Evolutionary conservation across 768 basidiomycete species (phyloP), one percentile per base, ranked within the genome.

Genomic region (Tylopilus sp.): DNA sequence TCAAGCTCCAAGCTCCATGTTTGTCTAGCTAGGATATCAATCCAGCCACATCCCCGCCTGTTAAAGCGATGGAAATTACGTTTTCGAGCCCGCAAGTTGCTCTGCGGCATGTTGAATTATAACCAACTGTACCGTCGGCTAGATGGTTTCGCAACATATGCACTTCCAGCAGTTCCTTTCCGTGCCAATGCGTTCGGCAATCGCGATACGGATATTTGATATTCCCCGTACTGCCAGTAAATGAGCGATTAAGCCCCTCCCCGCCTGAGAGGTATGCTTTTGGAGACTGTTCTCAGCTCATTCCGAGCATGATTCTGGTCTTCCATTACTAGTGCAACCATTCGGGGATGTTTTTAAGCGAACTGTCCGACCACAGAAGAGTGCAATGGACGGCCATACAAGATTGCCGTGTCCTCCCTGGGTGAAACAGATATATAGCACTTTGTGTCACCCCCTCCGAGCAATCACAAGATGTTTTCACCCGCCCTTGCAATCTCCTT

Each of bases 401-500:
- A 17, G 17, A n/a, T 4, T n/a, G 15, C 33, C 7, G 33, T 35
- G 33, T 35, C 13, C 2, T 35, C 22, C 11, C n/a, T 41, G 5
- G n/a, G 13, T 28, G 20, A 11, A 25, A 6, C 9, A 30, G 13
- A 58, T 58, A 58, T 46, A 58, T 58, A 53, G 45, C 1, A 0
- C 9, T 3, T 1, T 10, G 2, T 25, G 18, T 13, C 44, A 1
- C 2, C 4, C 22, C 13, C 8, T 18, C n/a, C 7, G n/a, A 21
- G 31, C 17, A 35, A 3, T n/a, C 18, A 20, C 3, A 10, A 12
- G 33, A 57, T 60, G 58, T 23, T 1, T 12, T 23, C 20, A 5
- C 15, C 41, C 31, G 28, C 40, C 35, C 35, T 50, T 9, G 9
- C 28, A 2, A 26, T 10, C 2, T n/a, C 21, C 54, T 51, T 9